A percentile compares a stretch with the other conserved stretches of the same genome.
phyloP scores from a whole-genome alignment of 2,329 filamentous ascomycete genomes.

The Colletotrichum sp. region DNA sequence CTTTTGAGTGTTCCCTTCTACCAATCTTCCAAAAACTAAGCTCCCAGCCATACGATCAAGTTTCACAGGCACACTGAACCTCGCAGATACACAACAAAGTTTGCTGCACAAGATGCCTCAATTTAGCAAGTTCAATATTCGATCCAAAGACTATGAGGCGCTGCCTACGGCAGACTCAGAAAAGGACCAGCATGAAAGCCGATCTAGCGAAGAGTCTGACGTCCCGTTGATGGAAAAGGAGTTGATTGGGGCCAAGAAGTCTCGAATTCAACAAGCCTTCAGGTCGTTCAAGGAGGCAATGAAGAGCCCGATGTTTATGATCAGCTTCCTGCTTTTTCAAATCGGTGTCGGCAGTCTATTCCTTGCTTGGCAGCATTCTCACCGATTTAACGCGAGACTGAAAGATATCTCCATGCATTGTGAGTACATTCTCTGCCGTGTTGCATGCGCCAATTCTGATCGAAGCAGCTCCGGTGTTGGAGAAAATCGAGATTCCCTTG shows the following conservation, averaged over 20 bases:
- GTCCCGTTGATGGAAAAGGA: background rate
- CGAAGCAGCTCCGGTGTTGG: background rate
- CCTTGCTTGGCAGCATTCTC: background rate
- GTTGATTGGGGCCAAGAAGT: background rate
- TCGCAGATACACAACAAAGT: background rate
- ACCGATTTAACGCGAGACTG: background rate
- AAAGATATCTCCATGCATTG: background rate
- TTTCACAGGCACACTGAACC: background rate
- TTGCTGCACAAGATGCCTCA: background rate
- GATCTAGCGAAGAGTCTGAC: background rate
- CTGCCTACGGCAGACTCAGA: background rate
- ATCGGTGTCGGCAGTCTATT: background rate
- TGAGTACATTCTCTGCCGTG: background rate
- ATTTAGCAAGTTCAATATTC: background rate
- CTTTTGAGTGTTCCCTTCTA: fast-evolving
- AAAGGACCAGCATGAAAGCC: background rate
- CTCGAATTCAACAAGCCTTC: background rate
- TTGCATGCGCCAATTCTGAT: background rate
- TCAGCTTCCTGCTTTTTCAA: background rate
- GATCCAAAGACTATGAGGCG: background rate
- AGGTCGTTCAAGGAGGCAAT: background rate
- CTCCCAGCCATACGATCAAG: background rate
- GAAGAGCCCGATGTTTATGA: background rate
- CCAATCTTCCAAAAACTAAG: background rate
- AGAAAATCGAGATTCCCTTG: background rate